phyloP scores from a whole-genome alignment of 164 flowering plant genomes.

The Aristolochia californica region DNA sequence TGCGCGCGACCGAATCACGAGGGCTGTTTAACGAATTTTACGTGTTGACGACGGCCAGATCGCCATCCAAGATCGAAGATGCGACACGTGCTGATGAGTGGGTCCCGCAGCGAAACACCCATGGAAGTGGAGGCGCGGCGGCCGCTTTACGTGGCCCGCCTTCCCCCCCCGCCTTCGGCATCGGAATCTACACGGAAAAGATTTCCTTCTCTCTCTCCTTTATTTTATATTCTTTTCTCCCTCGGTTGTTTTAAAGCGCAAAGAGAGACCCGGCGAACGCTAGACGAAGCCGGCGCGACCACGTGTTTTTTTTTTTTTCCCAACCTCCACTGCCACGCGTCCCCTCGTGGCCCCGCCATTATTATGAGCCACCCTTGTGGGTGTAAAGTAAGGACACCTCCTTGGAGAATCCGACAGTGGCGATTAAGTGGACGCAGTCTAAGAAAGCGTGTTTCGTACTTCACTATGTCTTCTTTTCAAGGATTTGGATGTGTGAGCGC shows the following conservation, averaged over 20 bases:
- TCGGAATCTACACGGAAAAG: constrained; percentile 23
- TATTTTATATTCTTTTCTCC: too few species aligned
- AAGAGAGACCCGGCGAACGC: too few species aligned
- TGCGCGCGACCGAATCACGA: constrained; percentile 12
- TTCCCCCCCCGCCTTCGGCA: not conserved
- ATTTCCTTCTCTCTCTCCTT: constrained; percentile 5
- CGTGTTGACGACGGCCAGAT: constrained; percentile 37
- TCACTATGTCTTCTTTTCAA: not conserved
- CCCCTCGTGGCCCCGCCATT: too few species aligned
- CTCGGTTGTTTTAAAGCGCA: too few species aligned
- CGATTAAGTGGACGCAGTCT: too few species aligned
- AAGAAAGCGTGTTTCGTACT: not conserved
- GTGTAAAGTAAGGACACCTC: too few species aligned
- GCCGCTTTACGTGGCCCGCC: constrained; percentile 30
- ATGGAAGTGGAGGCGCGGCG: constrained; percentile 31
- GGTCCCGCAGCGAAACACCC: constrained; percentile 14
- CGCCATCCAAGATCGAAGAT: not conserved
- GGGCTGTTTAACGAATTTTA: constrained; percentile 10
- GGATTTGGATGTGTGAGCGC: not conserved
- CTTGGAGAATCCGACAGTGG: too few species aligned
- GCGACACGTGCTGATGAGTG: constrained; percentile 12
- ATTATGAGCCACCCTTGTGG: too few species aligned
- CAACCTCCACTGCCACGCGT: too few species aligned
- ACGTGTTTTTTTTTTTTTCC: too few species aligned
- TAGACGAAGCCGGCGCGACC: too few species aligned